Evolutionary conservation across 331 rosid species (phyloP).

Genomic region (Prunus yedoensis): DNA sequence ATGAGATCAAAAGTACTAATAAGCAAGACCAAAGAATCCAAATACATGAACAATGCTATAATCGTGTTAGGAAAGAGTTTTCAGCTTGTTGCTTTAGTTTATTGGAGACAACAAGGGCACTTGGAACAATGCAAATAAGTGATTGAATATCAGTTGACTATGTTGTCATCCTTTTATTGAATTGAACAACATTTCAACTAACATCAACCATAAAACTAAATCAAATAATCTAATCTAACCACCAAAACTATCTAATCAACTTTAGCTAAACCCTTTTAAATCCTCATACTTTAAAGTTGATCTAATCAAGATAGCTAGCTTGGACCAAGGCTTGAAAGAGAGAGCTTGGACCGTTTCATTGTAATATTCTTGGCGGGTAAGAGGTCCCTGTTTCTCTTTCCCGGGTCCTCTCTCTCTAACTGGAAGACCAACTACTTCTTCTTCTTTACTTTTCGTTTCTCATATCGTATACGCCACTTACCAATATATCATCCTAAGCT

Average conservation of each 20-base stretch:
- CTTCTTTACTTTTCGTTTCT: conserved; percentile 23
- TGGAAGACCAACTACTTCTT: conserved; percentile 24
- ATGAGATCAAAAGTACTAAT: background rate
- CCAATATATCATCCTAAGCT: background rate
- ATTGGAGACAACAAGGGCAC: background rate
- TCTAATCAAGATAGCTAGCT: background rate
- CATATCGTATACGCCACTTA: conserved; percentile 13
- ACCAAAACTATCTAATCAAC: too few relatives aligned
- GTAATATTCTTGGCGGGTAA: conserved; percentile 23
- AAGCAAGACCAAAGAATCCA: background rate
- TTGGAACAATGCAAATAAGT: background rate
- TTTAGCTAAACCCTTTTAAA: too few relatives aligned
- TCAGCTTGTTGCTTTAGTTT: too few relatives aligned
- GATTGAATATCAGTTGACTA: conserved; percentile 1
- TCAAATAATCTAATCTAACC: background rate
- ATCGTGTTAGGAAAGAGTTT: background rate
- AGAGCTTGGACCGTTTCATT: background rate
- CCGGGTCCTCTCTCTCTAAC: conserved; percentile 22
- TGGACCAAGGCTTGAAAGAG: conserved; percentile 19
- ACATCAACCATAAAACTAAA: background rate
- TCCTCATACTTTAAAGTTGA: too few relatives aligned
- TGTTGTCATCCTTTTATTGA: background rate
- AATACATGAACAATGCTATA: too few relatives aligned
- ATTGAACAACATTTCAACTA: conserved; percentile 31
- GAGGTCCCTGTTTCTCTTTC: conserved; percentile 10